phyloP scores from a whole-genome alignment of 1,284 basidiomycete species.

The Trametes versicolor region DNA sequence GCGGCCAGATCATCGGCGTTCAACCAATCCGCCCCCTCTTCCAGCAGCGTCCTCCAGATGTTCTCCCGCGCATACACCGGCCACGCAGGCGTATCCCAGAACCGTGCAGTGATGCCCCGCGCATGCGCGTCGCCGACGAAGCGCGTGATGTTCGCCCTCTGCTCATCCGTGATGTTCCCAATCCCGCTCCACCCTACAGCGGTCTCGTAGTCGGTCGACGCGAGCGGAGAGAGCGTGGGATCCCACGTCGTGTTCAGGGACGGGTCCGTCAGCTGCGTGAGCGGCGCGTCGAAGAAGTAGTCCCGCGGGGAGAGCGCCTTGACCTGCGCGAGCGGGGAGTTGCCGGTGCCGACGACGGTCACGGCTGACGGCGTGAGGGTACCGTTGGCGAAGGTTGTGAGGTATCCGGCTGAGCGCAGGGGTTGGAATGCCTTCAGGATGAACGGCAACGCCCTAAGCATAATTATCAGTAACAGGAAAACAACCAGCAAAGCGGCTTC shows the following conservation, averaged over 20 bases:
- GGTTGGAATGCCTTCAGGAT: constrained; percentile 58
- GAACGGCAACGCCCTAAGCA: constrained; percentile 54
- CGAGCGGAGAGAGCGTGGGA: constrained; percentile 56
- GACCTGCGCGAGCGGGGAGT: constrained; percentile 61
- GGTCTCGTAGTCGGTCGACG: constrained; percentile 58
- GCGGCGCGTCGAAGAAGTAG: constrained; percentile 63
- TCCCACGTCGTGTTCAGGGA: constrained; percentile 53
- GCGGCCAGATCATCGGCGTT: constrained; percentile 64
- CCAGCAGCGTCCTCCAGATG: constrained; percentile 54
- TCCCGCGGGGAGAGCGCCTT: constrained; percentile 57
- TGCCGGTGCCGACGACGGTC: constrained; percentile 62
- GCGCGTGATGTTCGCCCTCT: constrained; percentile 47
- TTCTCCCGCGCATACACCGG: constrained; percentile 55
- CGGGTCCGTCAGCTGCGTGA: constrained; percentile 51
- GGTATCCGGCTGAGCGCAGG: constrained; percentile 53
- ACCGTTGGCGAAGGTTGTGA: constrained; percentile 58
- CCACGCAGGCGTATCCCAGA: constrained; percentile 64
- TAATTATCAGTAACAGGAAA: constrained; percentile 1
- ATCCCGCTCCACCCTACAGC: constrained; percentile 61
- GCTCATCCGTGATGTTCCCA: constrained; percentile 52
- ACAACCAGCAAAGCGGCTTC: not conserved
- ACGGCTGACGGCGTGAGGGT: constrained; percentile 50
- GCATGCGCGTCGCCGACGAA: constrained; percentile 57
- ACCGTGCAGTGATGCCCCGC: constrained; percentile 57
- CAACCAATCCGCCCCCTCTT: constrained; percentile 61